A percentile compares a stretch with the other conserved stretches of the same genome.
Evolutionary conservation across 192 early-diverging fungal genomes (phyloP).

Genomic region (Thamnidium elegans): DNA sequence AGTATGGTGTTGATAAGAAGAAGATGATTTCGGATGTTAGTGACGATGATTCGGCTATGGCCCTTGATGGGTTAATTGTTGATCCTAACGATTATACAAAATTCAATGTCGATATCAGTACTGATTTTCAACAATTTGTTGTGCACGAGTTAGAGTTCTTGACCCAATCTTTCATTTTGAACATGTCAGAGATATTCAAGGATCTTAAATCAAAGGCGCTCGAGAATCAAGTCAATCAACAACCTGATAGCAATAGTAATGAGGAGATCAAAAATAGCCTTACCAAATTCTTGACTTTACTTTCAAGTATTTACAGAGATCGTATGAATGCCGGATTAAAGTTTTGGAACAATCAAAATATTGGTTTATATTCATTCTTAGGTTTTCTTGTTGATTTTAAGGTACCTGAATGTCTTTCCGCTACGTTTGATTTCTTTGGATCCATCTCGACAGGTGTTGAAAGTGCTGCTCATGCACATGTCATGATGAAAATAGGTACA

Average conservation of each 20-base stretch:
- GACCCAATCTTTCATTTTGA: conserved; percentile 50
- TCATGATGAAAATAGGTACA: conserved; percentile 50
- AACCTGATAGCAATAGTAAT: background rate
- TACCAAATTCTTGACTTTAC: conserved; percentile 67
- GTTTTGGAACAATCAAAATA: conserved; percentile 62
- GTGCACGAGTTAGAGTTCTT: conserved; percentile 45
- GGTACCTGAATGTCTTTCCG: conserved; percentile 58
- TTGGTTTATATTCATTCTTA: conserved; percentile 59
- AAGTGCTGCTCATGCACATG: conserved; percentile 60
- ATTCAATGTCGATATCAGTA: conserved; percentile 10
- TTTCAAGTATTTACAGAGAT: conserved; percentile 71
- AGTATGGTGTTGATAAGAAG: background rate
- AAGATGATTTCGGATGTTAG: background rate
- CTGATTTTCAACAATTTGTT: conserved; percentile 25
- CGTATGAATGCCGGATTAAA: conserved; percentile 71
- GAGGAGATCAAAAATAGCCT: conserved; percentile 13
- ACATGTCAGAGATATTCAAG: conserved; percentile 57
- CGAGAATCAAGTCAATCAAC: conserved; percentile 38
- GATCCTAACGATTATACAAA: conserved; percentile 10
- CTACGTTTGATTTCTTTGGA: conserved; percentile 80
- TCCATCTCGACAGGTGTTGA: conserved; percentile 76
- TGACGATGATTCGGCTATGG: background rate
- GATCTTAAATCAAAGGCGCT: conserved; percentile 66
- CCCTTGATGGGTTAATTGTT: conserved; percentile 2
- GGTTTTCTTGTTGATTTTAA: conserved; percentile 61